Evolutionary conservation across 306 rosid species (phyloP).

Genomic region (Prunus davidiana): DNA sequence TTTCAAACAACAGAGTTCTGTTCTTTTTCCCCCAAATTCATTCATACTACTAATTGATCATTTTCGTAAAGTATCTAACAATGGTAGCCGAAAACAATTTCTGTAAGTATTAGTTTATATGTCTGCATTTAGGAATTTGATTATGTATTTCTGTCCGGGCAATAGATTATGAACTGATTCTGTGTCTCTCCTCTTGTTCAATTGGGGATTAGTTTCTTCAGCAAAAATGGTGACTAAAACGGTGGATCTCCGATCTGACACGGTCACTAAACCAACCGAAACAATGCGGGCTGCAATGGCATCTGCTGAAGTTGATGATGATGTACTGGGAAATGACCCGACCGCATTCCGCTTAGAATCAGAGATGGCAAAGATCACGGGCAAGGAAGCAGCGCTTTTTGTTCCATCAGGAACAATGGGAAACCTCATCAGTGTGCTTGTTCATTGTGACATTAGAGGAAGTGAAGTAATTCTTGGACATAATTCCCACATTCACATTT

Average conservation of each 20-base stretch:
- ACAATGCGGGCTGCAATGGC: slow-evolving; percentile 87
- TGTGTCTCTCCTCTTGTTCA: not conserved
- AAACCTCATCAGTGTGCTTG: slow-evolving; percentile 82
- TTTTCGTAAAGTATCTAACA: slow-evolving; percentile 1
- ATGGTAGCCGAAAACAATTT: slow-evolving; percentile 33
- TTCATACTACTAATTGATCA: not conserved
- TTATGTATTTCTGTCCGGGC: not conserved
- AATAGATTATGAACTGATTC: slow-evolving; percentile 13
- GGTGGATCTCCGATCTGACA: slow-evolving; percentile 89
- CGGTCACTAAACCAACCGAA: slow-evolving; percentile 83
- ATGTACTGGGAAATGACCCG: slow-evolving; percentile 69
- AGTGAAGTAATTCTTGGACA: slow-evolving; percentile 90
- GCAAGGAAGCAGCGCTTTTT: slow-evolving; percentile 86
- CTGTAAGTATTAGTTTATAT: slow-evolving; percentile 18
- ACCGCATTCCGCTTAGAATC: slow-evolving; percentile 62
- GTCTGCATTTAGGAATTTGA: not conserved
- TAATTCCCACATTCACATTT: slow-evolving; percentile 68
- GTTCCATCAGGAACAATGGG: slow-evolving; percentile 99
- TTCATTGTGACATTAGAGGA: slow-evolving; percentile 83
- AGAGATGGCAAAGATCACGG: slow-evolving; percentile 70
- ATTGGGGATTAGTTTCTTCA: slow-evolving; percentile 20
- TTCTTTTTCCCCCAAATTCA: not conserved
- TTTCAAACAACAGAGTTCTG: not conserved
- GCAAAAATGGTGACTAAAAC: slow-evolving; percentile 63
- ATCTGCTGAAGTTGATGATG: slow-evolving; percentile 84